Base-by-base conservation (phyloP, 148 eudicot genomes). In the Vaccinium macrocarpon region DNA sequence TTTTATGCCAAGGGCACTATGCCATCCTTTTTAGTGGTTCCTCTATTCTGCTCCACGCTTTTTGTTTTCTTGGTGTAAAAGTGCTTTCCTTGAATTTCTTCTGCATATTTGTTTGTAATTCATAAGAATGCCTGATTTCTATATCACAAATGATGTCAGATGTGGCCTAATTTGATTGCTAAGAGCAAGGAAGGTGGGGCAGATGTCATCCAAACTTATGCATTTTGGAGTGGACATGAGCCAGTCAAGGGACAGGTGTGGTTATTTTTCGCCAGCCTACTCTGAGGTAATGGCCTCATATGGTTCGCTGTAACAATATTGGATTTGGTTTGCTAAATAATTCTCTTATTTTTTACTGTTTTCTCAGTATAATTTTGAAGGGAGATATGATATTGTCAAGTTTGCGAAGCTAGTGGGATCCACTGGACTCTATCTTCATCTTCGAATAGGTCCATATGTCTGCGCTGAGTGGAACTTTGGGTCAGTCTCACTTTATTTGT, bases 381-480 rank as follows among this genome's bases (percentile, higher is more conserved):
- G 95, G 79, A 91, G 95, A 86, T 95, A 91, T 81, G 95, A 96
- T 82, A 86, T 95, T 27, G 95, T 95, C 84, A 95, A 93, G 90
- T 95, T 95, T 73, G 93, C 83, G 62, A 93, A 94, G 93, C 84
- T 90, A 72, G 97, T 93, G 62, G 97, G 92, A 76, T 89, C 95
- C 66, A 83, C 55, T 78, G 98, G 98, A 70, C 94, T 95, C 55
- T 95, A 91, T 91, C 88, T 95, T 85, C 91, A 90, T 85, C 95
- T 95, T 62, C 91, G 98, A 48, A 95, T 95, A 59, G 98, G 98
- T 79, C 98, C 98, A 78, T 95, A 93, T 88, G 94, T 91, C 12
- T 95, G 98, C 81, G 97, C 98, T 1, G 98, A 95, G 89, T 95
- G 98, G 97, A 95, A 95, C 78, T 93, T 95, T 72, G 98, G 98